phyloP scores from a whole-genome alignment of 2,329 filamentous ascomycete genomes.

The Parascedosporium putredinis region DNA sequence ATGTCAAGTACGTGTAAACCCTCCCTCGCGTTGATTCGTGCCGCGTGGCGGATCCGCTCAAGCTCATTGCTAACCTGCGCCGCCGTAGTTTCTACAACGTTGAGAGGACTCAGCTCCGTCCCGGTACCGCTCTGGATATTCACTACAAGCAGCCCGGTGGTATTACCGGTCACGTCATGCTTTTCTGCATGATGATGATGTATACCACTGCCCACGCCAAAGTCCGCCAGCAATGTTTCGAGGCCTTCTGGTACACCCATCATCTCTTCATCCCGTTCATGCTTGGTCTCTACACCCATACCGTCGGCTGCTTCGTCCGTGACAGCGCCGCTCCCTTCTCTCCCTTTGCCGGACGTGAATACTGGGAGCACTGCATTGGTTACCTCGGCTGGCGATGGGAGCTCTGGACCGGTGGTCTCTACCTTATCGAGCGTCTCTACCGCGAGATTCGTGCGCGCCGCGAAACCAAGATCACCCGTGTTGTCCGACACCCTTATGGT shows the following conservation, averaged over 20 bases:
- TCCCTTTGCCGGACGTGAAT: conserved; percentile 70
- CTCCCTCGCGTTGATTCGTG: no score
- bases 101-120: conserved; percentile 72
- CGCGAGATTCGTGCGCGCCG: conserved; percentile 79
- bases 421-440: conserved; percentile 80
- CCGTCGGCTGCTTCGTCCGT: conserved; percentile 90
- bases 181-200: conserved; percentile 98
- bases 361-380: conserved; percentile 89
- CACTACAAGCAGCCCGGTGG: conserved; percentile 85
- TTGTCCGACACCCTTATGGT: conserved; percentile 93
- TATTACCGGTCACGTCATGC: conserved; percentile 93
- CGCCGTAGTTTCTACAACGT: conserved; percentile 84
- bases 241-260: conserved; percentile 99
- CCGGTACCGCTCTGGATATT: conserved; percentile 73
- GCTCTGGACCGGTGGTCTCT: conserved; percentile 72
- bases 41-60: no score
- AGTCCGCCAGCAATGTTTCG: conserved; percentile 93
- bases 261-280: conserved; percentile 97
- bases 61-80: no score
- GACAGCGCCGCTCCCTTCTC: conserved; percentile 63
- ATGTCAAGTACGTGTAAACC: conserved; percentile 80
- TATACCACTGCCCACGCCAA: conserved; percentile 90
- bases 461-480: conserved; percentile 80
- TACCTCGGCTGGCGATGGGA: conserved; percentile 98
- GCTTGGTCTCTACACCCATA: conserved; percentile 89